Conservation (phyloP, 495 filamentous ascomycete species). For the Monascus purpureus region DNA sequence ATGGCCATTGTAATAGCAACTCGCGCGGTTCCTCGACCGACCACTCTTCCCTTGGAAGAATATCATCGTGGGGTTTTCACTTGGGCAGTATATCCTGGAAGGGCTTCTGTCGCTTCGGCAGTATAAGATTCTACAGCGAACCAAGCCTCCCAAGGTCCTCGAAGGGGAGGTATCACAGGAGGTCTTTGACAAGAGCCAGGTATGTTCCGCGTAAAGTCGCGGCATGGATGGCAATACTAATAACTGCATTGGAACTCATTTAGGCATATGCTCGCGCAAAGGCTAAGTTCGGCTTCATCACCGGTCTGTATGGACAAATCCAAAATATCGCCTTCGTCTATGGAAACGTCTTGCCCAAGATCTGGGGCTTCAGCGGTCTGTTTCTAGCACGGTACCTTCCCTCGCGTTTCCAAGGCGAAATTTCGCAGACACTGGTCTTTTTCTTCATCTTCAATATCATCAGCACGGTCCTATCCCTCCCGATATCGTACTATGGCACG, state of each 20-base stretch:
- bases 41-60: constrained; percentile 95
- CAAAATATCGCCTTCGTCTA: constrained; percentile 82
- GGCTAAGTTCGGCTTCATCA: constrained; percentile 72
- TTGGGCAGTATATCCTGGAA: constrained; percentile 80
- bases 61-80: constrained; percentile 82
- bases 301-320: constrained; percentile 66
- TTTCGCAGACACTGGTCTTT: constrained; percentile 86
- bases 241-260: not conserved
- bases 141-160: constrained; percentile 68
- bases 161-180: constrained; percentile 75
- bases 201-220: constrained; percentile 14
- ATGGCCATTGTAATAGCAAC: constrained; percentile 54
- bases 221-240: constrained; percentile 1
- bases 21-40: constrained; percentile 75
- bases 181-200: constrained; percentile 88
- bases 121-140: constrained; percentile 68
- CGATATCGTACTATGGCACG: constrained; percentile 76
- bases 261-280: constrained; percentile 91
- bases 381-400: constrained; percentile 62
- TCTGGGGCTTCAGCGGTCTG: constrained; percentile 72
- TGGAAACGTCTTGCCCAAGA: constrained; percentile 74
- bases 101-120: constrained; percentile 74
- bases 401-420: constrained; percentile 72
- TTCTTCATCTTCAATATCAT: constrained; percentile 74
- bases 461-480: constrained; percentile 62